phyloP scores from a whole-genome alignment of 257 asterid genomes.

The Apocynum venetum region DNA sequence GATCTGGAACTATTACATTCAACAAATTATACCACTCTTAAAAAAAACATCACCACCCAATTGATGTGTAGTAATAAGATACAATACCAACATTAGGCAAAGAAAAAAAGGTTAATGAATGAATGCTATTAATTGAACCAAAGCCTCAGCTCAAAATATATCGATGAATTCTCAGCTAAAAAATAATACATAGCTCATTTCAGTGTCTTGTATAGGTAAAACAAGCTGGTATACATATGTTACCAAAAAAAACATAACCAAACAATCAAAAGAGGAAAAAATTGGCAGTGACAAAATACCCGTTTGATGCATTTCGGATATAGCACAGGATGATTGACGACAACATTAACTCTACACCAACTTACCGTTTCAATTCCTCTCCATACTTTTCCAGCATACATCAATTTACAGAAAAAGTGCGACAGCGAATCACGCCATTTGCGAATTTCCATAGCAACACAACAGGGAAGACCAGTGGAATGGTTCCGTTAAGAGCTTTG shows the following conservation, averaged over 20 bases:
- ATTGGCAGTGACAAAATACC: slow-evolving; percentile 25
- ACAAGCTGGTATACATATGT: slow-evolving; percentile 24
- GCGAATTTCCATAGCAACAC: slow-evolving; percentile 24
- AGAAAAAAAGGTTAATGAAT: background rate
- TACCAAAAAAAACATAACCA: slow-evolving; percentile 24
- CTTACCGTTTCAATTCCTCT: slow-evolving; percentile 27
- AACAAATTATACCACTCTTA: background rate
- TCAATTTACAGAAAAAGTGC: slow-evolving; percentile 46
- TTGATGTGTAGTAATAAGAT: too few relatives aligned
- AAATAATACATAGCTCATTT: slow-evolving; percentile 36
- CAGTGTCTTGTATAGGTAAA: slow-evolving; percentile 20
- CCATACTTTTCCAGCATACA: slow-evolving; percentile 32
- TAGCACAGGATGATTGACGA: slow-evolving; percentile 34
- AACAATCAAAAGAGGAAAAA: slow-evolving; percentile 12
- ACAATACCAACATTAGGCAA: background rate
- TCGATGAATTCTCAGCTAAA: slow-evolving; percentile 30
- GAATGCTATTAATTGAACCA: background rate
- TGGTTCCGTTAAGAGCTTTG: slow-evolving; percentile 21
- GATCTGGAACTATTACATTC: too few relatives aligned
- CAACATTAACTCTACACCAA: slow-evolving; percentile 42
- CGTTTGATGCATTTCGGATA: slow-evolving; percentile 32
- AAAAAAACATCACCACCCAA: too few relatives aligned
- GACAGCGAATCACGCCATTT: slow-evolving; percentile 30
- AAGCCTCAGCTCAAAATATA: background rate
- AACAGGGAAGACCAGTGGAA: slow-evolving; percentile 27